phyloP scores from a whole-genome alignment of 192 early-diverging fungal species.

The Thamnidium elegans region DNA sequence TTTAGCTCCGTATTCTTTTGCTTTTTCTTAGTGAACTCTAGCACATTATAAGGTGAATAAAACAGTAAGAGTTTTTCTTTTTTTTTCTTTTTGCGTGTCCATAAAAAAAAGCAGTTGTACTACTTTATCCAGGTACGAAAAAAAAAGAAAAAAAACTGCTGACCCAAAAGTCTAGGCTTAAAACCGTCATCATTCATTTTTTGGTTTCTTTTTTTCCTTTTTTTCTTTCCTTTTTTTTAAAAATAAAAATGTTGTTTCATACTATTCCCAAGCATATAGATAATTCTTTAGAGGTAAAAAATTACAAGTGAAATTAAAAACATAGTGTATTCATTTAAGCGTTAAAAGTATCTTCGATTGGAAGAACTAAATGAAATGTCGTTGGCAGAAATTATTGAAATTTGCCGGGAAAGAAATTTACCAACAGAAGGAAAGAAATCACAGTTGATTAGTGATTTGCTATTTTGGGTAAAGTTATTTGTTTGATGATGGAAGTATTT shows the following conservation, averaged over 20 bases:
- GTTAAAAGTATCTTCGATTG: conserved; percentile 40
- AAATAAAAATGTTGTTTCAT: conserved; percentile 44
- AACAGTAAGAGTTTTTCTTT: background rate
- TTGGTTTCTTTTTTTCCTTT: background rate
- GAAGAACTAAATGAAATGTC: conserved; percentile 59
- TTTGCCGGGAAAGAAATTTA: conserved; percentile 73
- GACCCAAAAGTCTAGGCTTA: too few relatives aligned
- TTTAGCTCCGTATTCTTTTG: too few relatives aligned
- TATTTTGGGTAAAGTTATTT: conserved; percentile 54
- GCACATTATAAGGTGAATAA: too few relatives aligned
- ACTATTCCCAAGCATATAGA: conserved; percentile 57
- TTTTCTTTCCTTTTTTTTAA: too few relatives aligned
- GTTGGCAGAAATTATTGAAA: conserved; percentile 67
- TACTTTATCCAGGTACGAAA: too few relatives aligned
- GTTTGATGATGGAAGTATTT: background rate
- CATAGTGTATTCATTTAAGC: background rate
- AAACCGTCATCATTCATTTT: background rate
- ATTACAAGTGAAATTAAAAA: background rate
- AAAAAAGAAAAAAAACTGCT: too few relatives aligned
- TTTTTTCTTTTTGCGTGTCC: background rate
- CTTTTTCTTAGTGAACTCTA: too few relatives aligned
- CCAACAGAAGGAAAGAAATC: conserved; percentile 62
- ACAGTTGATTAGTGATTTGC: conserved; percentile 53
- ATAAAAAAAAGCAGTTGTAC: too few relatives aligned
- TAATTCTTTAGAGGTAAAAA: conserved; percentile 46